Evolutionary conservation across 768 basidiomycete genomes (phyloP).

Genomic region (Boletus rubropictus): DNA sequence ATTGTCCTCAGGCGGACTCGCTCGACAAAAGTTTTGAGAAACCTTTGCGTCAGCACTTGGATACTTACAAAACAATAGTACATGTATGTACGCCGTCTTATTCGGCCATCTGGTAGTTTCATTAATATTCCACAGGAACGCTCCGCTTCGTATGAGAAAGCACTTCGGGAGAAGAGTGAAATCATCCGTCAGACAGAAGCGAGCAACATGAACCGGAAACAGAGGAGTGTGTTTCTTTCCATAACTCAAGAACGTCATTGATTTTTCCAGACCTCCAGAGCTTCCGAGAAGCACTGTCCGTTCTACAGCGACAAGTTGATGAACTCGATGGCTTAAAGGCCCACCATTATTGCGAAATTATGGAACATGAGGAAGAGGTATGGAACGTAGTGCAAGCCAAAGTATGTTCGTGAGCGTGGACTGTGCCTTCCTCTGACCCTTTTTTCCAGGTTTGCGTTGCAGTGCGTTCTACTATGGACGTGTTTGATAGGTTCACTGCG

Average conservation of each 20-base stretch:
- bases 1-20: constrained; percentile 59
- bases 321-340: constrained; percentile 83
- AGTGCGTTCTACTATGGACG: constrained; percentile 86
- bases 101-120: not conserved
- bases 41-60: constrained; percentile 79
- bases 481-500: constrained; percentile 81
- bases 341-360: constrained; percentile 80
- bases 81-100: constrained; percentile 52
- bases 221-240: constrained; percentile 58
- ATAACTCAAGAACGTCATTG: constrained; percentile 5
- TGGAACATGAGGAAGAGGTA: constrained; percentile 92
- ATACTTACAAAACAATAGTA: constrained; percentile 69
- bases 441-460: constrained; percentile 61
- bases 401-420: constrained; percentile 34
- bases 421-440: constrained; percentile 11
- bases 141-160: constrained; percentile 75
- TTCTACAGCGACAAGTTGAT: constrained; percentile 85
- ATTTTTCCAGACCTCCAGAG: constrained; percentile 69
- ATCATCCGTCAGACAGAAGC: constrained; percentile 82
- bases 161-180: constrained; percentile 76
- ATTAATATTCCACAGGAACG: constrained; percentile 55
- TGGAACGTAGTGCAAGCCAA: constrained; percentile 90
- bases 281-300: constrained; percentile 75
- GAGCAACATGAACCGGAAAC: constrained; percentile 77
- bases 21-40: constrained; percentile 86